Evolutionary conservation across 352 stramenopile genomes (phyloP), one percentile per base, ranked within the genome.

Genomic region (Pythium apleroticum): DNA sequence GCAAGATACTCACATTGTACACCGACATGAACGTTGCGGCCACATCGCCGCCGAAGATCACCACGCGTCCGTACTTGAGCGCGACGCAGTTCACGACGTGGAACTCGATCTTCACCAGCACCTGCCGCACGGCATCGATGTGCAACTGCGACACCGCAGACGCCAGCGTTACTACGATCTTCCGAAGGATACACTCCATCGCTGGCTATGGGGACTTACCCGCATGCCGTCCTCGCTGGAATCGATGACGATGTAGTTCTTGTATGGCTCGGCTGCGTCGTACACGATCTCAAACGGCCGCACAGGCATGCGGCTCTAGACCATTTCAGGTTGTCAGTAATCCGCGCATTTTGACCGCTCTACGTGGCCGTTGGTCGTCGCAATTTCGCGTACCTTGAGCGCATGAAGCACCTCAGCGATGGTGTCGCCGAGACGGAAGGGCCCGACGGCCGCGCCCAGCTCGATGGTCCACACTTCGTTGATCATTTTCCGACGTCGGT

Each of bases 1-100:
- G 8, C 25, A 17, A 12, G 6, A 19, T 43, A 60, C 72, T 33
- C 73, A 95, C 87, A 50, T 95, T 92, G 74, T 95, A 95, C 15
- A 95, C 76, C 22, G 87, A 93, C 80, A 94, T 92, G 72, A 93
- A 95, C 28, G 87, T 94, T 31, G 87, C 80, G 11, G 81, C 74
- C 57, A 90, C 77, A 28, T 89, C 80, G 4, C 86, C 86, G 3
- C 87, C 85, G 61, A 93, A 95, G 63, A 95, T 89, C 57, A 91
- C 77, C 14, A 92, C 84, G 55, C 85, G 86, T 24, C 85, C 85
- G 63, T 90, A 93, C 66, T 92, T 91, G 24, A 95, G 68, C 27
- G 85, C 74, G 20, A 95, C 77, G 22, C 72, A 75, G 66, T 92
- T 91, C 61, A 95, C 74, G 17, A 83, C 74, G 68, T 93, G 93